Base-by-base conservation (phyloP, 2,329 filamentous ascomycete species). In the Clonostachys solani region DNA sequence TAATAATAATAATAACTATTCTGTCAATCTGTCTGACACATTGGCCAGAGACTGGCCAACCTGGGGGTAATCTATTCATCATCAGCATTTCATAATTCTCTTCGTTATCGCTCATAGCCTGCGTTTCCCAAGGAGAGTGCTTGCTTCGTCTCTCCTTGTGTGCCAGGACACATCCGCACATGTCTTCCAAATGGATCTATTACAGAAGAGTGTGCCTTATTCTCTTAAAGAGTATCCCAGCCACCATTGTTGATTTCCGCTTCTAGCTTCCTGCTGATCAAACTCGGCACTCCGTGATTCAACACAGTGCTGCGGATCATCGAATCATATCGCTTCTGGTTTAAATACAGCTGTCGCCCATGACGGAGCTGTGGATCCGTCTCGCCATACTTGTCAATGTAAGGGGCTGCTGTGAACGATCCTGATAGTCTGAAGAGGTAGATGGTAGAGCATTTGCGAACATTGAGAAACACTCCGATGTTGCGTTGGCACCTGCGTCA, bases 201-300 rank as follows among this genome's bases (percentile, higher is more conserved):
- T 29, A 10, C 23, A 29, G 23, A 44, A 34, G 29, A 34, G 15
- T 17, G 10, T 38, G 13, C 34, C 38, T 19, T 57, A 56, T 68
- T 47, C 68, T n/a, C 36, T 38, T 12, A 38, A 18, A 38, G 51
- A 37, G 83, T 96, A 72, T 99, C 94, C 94, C 94, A 99, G 0
- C 94, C 94, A 1, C 94, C 94, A 58, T 90, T 96, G 62, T 99
- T 99, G 41, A 96, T 90, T 65, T 99, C 94, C 13, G 89, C 87
- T 72, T 99, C 94, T 54, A 99, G 68, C 67, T 90, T 92, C 54
- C 94, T 78, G 54, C 87, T 89, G 62, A 99, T 96, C 42, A 90
- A 84, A 55, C 88, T 95, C 35, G 92, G 92, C 29, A 99, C 83
- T 5, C 87, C 86, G 58, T 96, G 91, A 44, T 84, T 81, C 50